Conservation (phyloP, 768 basidiomycete species). For the Amanita pseudoporphyria region DNA sequence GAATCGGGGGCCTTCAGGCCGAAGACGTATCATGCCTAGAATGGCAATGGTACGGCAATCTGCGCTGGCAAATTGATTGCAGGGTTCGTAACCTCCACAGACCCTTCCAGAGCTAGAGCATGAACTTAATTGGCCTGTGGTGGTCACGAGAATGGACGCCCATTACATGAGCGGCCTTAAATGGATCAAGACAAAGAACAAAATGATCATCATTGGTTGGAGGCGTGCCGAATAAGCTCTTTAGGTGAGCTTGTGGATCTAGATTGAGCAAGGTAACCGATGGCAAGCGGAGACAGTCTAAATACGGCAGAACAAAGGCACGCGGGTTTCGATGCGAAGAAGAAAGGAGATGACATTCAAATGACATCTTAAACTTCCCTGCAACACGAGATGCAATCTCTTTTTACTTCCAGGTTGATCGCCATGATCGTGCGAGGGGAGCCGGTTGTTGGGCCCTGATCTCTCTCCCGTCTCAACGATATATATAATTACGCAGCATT, state of each 20-base stretch:
- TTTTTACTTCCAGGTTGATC: slow-evolving; percentile 38
- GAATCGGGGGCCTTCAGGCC: slow-evolving; percentile 19
- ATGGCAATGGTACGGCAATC: slow-evolving; percentile 23
- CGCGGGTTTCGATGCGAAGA: slow-evolving; percentile 42
- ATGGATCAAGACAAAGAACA: slow-evolving; percentile 14
- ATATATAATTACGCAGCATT: slow-evolving; percentile 48
- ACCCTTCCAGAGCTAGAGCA: slow-evolving; percentile 10
- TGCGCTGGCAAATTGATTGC: slow-evolving; percentile 15
- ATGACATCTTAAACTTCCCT: slow-evolving; percentile 35
- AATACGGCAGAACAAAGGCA: slow-evolving; percentile 47
- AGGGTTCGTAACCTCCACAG: slow-evolving; percentile 4
- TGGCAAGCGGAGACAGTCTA: slow-evolving; percentile 37
- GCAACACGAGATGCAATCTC: slow-evolving; percentile 36
- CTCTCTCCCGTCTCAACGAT: slow-evolving; percentile 30
- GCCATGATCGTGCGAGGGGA: slow-evolving; percentile 58
- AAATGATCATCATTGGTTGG: slow-evolving; percentile 9
- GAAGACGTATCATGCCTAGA: slow-evolving; percentile 15
- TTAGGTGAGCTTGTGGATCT: slow-evolving; percentile 30
- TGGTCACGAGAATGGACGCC: slow-evolving; percentile 3
- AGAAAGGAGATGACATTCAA: slow-evolving; percentile 24
- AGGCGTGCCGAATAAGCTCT: slow-evolving; percentile 29
- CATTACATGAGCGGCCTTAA: slow-evolving; percentile 8
- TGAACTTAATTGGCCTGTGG: neutral
- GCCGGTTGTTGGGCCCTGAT: slow-evolving; percentile 34
- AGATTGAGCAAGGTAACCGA: slow-evolving; percentile 32